Evolutionary conservation across 768 basidiomycete genomes (phyloP), one percentile per base, ranked within the genome.

Genomic region (Tulasnella sp.): DNA sequence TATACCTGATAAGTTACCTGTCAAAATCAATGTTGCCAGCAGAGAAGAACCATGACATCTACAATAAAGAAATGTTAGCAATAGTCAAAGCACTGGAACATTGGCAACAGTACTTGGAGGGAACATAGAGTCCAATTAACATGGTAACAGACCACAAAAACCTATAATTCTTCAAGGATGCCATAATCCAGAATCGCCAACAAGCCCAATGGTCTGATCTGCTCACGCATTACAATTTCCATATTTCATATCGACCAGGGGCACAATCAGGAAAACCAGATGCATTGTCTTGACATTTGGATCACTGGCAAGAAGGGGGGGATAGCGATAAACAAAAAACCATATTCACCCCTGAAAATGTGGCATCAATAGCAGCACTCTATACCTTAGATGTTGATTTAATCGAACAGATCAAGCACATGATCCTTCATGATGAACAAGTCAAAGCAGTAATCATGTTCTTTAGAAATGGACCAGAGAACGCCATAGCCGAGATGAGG

Each of bases 1-100:
- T n/a, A n/a, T n/a, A n/a, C n/a, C n/a, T n/a, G n/a, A n/a, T n/a
- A n/a, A n/a, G n/a, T n/a, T n/a, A n/a, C n/a, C n/a, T n/a, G n/a
- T n/a, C n/a, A n/a, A n/a, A n/a, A n/a, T n/a, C n/a, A n/a, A n/a
- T n/a, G n/a, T n/a, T n/a, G n/a, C n/a, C n/a, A n/a, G n/a, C n/a
- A n/a, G n/a, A n/a, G n/a, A n/a, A n/a, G n/a, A n/a, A n/a, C n/a
- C n/a, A n/a, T 60, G 67, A 76, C 12, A 73, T 76, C 19, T 71
- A 78, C 60, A 73, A 82, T 59, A 75, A 76, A 62, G 79, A 81
- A 67, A 65, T 80, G 12, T 68, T 80, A 0, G 75, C 74, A 1
- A 72, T 80, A 50, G 65, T 80, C 22, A 27, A 66, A 27, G 68
- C 70, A 0, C 62, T 76, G 51, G 38, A 52, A 10, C 29, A 63